A percentile compares a stretch with the other conserved stretches of the same genome.
phyloP scores from a whole-genome alignment of 345 rosid species.

The Excoecaria agallocha region DNA sequence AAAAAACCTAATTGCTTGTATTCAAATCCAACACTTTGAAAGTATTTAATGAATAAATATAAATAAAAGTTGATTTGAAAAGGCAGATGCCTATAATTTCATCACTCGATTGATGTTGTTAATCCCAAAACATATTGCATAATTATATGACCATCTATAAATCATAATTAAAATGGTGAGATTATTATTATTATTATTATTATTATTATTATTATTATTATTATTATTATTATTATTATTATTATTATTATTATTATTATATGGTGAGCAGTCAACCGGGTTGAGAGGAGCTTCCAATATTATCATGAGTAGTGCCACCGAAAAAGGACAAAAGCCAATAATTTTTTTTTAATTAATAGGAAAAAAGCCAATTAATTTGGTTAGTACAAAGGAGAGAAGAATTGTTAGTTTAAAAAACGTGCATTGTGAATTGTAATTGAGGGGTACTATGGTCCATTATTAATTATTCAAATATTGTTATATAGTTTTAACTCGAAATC shows the following conservation, averaged over 20 bases:
- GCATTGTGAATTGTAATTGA: background rate
- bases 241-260: too few relatives aligned
- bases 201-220: background rate
- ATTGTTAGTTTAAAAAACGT: background rate
- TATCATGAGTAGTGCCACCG: conserved; percentile 7
- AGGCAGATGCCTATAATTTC: conserved; percentile 17
- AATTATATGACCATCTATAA: conserved; percentile 10
- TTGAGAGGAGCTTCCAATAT: conserved; percentile 15
- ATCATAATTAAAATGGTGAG: conserved; percentile 1
- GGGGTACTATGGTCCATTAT: conserved; percentile 5
- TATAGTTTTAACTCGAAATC: background rate
- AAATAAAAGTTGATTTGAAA: background rate
- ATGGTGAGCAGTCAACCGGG: conserved; percentile 19
- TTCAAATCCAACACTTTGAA: too few relatives aligned
- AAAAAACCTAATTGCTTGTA: too few relatives aligned
- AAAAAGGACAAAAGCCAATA: background rate
- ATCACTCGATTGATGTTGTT: conserved; percentile 21
- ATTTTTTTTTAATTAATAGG: background rate
- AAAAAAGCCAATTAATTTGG: background rate
- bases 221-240: too few relatives aligned
- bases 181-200: conserved; percentile 5
- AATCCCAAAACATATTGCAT: conserved; percentile 14
- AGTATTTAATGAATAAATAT: background rate
- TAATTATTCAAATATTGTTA: background rate
- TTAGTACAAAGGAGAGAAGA: background rate